phyloP scores from a whole-genome alignment of 371 early-diverging fungal species.

The Vittaforma corneae region DNA sequence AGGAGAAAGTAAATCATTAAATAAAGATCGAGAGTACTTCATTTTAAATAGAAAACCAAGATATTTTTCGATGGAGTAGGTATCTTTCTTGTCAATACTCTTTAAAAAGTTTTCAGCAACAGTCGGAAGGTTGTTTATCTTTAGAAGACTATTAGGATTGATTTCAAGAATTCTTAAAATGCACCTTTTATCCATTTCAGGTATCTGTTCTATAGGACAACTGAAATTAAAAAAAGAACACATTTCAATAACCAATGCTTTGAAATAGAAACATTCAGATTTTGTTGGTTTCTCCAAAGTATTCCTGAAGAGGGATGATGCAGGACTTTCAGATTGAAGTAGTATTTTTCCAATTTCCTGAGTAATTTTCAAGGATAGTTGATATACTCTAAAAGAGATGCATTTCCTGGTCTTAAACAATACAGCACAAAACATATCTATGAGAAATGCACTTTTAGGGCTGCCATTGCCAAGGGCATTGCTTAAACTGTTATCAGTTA shows the following conservation, averaged over 20 bases:
- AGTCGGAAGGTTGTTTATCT: background rate
- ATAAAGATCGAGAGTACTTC: background rate
- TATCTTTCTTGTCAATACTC: constrained; percentile 1
- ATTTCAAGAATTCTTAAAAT: background rate
- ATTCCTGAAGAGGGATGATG: too few relatives aligned
- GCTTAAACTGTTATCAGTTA: too few relatives aligned
- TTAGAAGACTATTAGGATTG: background rate
- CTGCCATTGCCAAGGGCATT: too few relatives aligned
- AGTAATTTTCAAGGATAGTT: too few relatives aligned
- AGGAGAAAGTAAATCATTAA: background rate
- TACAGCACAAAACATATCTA: too few relatives aligned
- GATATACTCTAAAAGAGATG: too few relatives aligned
- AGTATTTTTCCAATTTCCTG: too few relatives aligned
- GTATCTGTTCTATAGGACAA: background rate
- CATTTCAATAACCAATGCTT: background rate
- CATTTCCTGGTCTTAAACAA: too few relatives aligned
- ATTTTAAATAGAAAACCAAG: background rate
- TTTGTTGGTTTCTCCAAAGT: too few relatives aligned
- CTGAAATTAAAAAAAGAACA: background rate
- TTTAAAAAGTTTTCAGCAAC: constrained; percentile 1
- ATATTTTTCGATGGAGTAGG: background rate
- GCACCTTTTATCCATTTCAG: constrained; percentile 1
- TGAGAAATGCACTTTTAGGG: too few relatives aligned
- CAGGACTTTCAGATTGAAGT: too few relatives aligned
- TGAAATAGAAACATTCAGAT: too few relatives aligned